Conservation (phyloP, 345 rosid species). For the Gynandropsis gynandra region DNA sequence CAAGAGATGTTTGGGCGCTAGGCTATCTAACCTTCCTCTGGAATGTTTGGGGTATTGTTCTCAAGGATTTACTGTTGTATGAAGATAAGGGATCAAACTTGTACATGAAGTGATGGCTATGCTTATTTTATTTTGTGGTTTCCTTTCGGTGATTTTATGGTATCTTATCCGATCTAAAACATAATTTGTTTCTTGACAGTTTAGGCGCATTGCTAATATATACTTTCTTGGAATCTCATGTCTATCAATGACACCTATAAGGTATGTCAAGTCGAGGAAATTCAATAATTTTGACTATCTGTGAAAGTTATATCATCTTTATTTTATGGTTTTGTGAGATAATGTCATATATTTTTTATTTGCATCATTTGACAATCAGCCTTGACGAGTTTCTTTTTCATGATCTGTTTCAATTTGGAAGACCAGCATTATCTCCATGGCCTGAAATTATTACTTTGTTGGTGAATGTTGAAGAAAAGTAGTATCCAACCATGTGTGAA, state of each 20-base stretch:
- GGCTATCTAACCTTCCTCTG: background rate
- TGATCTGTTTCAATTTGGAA: background rate
- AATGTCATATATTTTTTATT: background rate
- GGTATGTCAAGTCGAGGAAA: slow-evolving; percentile 37
- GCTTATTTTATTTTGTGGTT: background rate
- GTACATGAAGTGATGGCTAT: background rate
- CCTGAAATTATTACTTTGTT: background rate
- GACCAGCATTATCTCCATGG: background rate
- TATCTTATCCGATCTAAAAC: slow-evolving; percentile 17
- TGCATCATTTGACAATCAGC: background rate
- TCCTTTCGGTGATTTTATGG: background rate
- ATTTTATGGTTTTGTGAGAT: background rate
- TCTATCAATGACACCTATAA: slow-evolving; percentile 90
- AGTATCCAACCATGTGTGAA: slow-evolving; percentile 4
- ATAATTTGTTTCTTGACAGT: slow-evolving; percentile 58
- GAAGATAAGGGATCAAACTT: background rate
- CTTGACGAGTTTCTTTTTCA: background rate
- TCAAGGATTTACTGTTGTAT: slow-evolving; percentile 4
- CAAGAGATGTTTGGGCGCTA: no score
- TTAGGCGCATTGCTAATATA: slow-evolving; percentile 98
- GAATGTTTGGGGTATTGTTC: background rate
- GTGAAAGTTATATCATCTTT: background rate
- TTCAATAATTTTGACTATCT: background rate
- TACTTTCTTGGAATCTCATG: slow-evolving; percentile 94
- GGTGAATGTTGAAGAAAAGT: slow-evolving; percentile 1